Conservation (phyloP, 495 filamentous ascomycete genomes). For the Penicillium ucsense region DNA sequence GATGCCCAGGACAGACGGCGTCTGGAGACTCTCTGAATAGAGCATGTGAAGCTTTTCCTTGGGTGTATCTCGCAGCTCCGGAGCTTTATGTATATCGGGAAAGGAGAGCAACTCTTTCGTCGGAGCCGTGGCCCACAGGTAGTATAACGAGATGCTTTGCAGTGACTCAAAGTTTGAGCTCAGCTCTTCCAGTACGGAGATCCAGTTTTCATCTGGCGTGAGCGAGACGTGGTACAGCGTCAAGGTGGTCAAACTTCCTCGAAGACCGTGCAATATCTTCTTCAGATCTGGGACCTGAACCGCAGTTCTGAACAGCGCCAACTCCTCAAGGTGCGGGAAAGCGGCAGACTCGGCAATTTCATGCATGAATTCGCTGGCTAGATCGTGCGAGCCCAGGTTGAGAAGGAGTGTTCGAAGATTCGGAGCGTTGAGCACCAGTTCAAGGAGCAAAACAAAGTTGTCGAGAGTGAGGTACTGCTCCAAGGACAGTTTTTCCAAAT, state of each 20-base stretch:
- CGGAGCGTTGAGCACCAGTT: conserved; percentile 16
- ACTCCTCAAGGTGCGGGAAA: conserved; percentile 12
- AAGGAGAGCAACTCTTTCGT: conserved; percentile 12
- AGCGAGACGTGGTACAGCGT: conserved; percentile 16
- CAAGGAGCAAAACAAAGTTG: conserved; percentile 20
- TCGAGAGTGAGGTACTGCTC: conserved; percentile 21
- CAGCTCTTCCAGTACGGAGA: conserved; percentile 8
- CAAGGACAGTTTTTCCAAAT: conserved; percentile 16
- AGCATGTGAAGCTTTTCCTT: conserved; percentile 9
- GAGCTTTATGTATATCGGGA: conserved; percentile 11
- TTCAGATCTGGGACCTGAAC: conserved; percentile 10
- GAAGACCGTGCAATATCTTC: conserved; percentile 7
- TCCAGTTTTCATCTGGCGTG: conserved; percentile 9
- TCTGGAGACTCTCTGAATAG: conserved; percentile 13
- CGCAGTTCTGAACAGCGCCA: conserved; percentile 15
- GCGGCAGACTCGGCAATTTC: conserved; percentile 13
- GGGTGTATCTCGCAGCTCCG: conserved; percentile 1
- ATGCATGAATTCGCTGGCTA: conserved; percentile 20
- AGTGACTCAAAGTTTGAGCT: conserved; percentile 5
- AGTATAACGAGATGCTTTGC: conserved; percentile 14
- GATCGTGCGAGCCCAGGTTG: conserved; percentile 16
- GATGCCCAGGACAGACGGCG: conserved; percentile 11
- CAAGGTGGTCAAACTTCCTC: conserved; percentile 6
- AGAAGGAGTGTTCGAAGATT: conserved; percentile 15
- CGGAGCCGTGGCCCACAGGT: conserved; percentile 14